These are phyloP conservation scores for Echeveria elegans DNA, from an alignment of 164 flowering plant species.

Conservation along the genomic window DNA sequence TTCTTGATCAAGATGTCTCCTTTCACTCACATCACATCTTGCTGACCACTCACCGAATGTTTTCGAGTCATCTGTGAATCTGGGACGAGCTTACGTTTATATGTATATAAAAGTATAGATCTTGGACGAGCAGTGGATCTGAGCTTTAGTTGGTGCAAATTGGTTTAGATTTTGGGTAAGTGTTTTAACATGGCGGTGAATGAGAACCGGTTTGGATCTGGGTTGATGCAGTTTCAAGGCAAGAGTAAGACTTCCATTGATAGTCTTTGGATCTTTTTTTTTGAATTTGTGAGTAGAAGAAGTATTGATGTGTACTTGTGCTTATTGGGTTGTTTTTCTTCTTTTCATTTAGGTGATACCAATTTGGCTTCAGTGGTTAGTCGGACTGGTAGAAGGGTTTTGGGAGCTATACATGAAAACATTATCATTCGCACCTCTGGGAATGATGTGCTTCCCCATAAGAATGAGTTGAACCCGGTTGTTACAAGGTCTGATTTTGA, in stretches of 20 bases:
- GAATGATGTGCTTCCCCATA: background rate
- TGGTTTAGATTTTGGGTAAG: background rate
- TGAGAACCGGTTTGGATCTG: background rate
- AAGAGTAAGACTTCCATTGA: background rate
- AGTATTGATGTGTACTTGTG: too few species aligned
- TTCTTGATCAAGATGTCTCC: background rate
- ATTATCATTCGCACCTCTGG: conserved; percentile 4
- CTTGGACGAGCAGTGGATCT: background rate
- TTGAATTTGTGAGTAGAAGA: too few species aligned
- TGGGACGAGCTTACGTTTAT: background rate
- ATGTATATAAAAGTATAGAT: background rate
- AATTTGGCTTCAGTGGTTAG: conserved; percentile 4
- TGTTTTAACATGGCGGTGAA: background rate
- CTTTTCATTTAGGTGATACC: background rate
- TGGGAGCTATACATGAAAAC: conserved; percentile 13
- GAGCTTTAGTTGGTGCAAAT: background rate
- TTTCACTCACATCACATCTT: background rate
- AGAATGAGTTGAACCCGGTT: background rate
- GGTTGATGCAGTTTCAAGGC: background rate
- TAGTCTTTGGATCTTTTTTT: background rate
- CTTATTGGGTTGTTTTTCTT: background rate
- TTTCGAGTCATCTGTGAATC: background rate
- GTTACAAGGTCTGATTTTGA: background rate
- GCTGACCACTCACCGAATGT: background rate
- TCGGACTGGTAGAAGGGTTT: conserved; percentile 8